Evolutionary conservation across 768 basidiomycete genomes (phyloP), one percentile per base, ranked within the genome.

Genomic region (Serendipita sp.): DNA sequence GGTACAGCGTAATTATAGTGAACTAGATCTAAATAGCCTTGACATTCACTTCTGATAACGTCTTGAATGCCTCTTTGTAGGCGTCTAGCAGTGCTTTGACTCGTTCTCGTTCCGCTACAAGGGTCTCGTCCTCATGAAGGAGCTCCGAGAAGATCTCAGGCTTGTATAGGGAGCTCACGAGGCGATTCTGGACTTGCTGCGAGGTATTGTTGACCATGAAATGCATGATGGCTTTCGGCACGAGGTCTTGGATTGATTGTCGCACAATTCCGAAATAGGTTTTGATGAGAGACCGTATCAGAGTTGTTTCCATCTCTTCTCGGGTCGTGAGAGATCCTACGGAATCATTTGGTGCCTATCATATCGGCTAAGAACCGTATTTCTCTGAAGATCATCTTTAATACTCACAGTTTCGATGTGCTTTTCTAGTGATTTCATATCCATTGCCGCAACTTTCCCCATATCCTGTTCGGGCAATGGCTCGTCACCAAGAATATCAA

Each of bases 201-300:
- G 91, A 86, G n/a, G 94, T 94, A 72, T 90, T 82, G 75, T 96
- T 98, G 72, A 99, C 95, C 67, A 98, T 81, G 70, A 93, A 83
- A 76, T 97, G 95, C 95, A 98, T 97, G 77, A 96, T 88, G 23
- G 94, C 92, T 76, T 99, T 99, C 38, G 96, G 96, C 18, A 99
- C 83, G 65, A 97, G 80, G 74, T 99, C 96, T 69, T 97, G 91
- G 68, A 99, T 96, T 72, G 87, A 91, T 74, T 98, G 94, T 47
- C 96, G 86, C 28, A 94, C 89, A 72, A 99, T 98, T 66, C 83
- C 79, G 76, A 99, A 99, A 78, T 99, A 99, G 11, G 91, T 93
- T 32, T 86, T 83, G 72, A 99, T 98, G 68, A 98, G 82, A 3
- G 91, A 89, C 63, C 95, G 87, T 72, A 99, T 98, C 67, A 99